Base-by-base conservation (phyloP, 176 grass and related monocot species). In the Triticum dicoccoides region DNA sequence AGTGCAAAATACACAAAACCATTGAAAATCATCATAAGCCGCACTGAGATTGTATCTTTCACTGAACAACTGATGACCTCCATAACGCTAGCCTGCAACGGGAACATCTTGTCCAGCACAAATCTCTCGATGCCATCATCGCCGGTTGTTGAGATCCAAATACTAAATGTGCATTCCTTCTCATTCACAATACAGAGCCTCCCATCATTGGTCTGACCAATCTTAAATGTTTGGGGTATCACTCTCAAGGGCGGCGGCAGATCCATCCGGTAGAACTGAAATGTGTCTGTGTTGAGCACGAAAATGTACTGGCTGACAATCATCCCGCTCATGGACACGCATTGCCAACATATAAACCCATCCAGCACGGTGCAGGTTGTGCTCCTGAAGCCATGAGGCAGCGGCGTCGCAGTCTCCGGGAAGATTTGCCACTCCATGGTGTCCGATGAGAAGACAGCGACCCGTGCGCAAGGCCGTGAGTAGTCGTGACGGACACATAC, bases 371-470 rank as follows among this genome's bases (percentile, higher is more conserved):
- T 73, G 70, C 70, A 11, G 11, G 0, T 3, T 15, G 70, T 15
- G n/a, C 3, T 2, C n/a, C 14, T 45, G 6, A 45, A 3, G n/a
- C 70, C 70, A 5, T 14, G 21, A 1, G 70, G 39, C 70, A 73
- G 70, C 39, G 14, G 39, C n/a, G 70, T 47, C 39, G 39, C 39
- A 4, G 3, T 24, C 70, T 73, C 70, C 70, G 70, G 70, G n/a
- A 27, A 47, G 8, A 73, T 47, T 12, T 73, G 70, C 70, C 70
- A 73, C 70, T 47, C n/a, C 70, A 73, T 73, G 6, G 70, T 73
- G 39, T 47, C 24, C 6, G 70, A 73, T 73, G 70, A 73, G 70
- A 73, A 73, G 70, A 73, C n/a, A 27, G 70, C 39, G n/a, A 73
- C 0, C 3, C 39, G 70, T 8, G 25, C 11, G 5, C 5, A 14